phyloP scores from a whole-genome alignment of 768 basidiomycete genomes.

The Fomitopsis serialis region DNA sequence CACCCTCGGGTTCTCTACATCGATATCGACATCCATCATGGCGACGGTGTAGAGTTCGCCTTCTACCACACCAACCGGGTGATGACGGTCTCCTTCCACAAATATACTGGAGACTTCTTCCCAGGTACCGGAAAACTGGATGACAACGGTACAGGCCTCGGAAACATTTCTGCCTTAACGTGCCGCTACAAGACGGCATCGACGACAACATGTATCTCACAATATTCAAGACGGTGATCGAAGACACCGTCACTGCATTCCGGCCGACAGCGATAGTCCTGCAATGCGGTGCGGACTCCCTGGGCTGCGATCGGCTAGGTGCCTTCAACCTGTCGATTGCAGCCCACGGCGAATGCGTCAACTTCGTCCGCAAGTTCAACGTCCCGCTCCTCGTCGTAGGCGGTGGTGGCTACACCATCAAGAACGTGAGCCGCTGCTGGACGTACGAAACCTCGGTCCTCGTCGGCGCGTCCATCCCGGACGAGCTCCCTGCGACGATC shows the following conservation, averaged over 20 bases:
- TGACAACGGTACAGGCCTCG: constrained; percentile 82
- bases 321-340: constrained; percentile 98
- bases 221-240: constrained; percentile 94
- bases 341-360: constrained; percentile 96
- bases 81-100: constrained; percentile 98
- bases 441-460: constrained; percentile 95
- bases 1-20: constrained; percentile 95
- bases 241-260: constrained; percentile 87
- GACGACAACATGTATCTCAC: constrained; percentile 96
- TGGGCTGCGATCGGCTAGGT: constrained; percentile 91
- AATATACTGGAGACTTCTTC: constrained; percentile 98
- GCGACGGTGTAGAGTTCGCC: constrained; percentile 96
- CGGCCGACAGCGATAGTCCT: constrained; percentile 87
- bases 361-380: constrained; percentile 90
- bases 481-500: constrained; percentile 82
- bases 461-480: constrained; percentile 75
- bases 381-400: constrained; percentile 89
- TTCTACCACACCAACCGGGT: constrained; percentile 99
- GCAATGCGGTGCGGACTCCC: constrained; percentile 95
- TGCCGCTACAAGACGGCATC: constrained; percentile 92
- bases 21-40: constrained; percentile 99
- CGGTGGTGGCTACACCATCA: constrained; percentile 95
- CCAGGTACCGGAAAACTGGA: constrained; percentile 95
- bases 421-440: constrained; percentile 98
- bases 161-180: constrained; percentile 93